Evolutionary conservation across 1,284 basidiomycete species (phyloP).

Genomic region (Kalmanozyma brasiliensis): DNA sequence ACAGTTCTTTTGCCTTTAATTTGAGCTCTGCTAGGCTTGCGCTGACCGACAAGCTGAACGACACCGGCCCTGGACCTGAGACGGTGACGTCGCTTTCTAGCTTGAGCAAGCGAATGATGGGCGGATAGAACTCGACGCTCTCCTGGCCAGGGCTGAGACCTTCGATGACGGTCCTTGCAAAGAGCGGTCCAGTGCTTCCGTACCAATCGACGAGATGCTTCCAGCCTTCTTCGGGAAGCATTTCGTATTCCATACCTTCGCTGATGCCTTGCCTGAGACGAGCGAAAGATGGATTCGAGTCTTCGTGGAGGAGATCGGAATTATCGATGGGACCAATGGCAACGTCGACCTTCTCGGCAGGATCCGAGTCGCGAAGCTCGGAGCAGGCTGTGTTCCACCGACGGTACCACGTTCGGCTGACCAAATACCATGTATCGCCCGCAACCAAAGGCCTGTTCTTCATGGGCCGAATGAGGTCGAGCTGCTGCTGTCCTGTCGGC

Average conservation of each 20-base stretch:
- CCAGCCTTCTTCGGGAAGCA: constrained; percentile 81
- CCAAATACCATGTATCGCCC: constrained; percentile 82
- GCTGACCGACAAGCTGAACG: constrained; percentile 51
- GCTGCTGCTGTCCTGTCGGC: constrained; percentile 39
- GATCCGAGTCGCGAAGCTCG: constrained; percentile 76
- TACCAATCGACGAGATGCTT: constrained; percentile 78
- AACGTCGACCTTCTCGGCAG: constrained; percentile 72
- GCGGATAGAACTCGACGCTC: constrained; percentile 82
- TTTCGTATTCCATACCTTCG: constrained; percentile 82
- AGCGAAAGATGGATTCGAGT: constrained; percentile 35
- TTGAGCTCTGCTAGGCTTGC: constrained; percentile 54
- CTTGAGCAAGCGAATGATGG: constrained; percentile 75
- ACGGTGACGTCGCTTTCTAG: constrained; percentile 57
- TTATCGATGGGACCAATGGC: constrained; percentile 81
- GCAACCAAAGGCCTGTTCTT: constrained; percentile 69
- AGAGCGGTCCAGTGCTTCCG: constrained; percentile 72
- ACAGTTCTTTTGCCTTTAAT: constrained; percentile 44
- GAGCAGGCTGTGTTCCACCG: constrained; percentile 79
- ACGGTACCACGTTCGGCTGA: constrained; percentile 78
- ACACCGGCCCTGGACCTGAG: constrained; percentile 55
- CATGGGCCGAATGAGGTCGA: constrained; percentile 37
- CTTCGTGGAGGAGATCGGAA: constrained; percentile 73
- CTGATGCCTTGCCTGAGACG: constrained; percentile 68
- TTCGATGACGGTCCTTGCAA: constrained; percentile 77
- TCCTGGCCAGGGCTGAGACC: constrained; percentile 68